Evolutionary conservation across 1,284 basidiomycete species (phyloP).

Genomic region (Ustanciosporium gigantosporum): DNA sequence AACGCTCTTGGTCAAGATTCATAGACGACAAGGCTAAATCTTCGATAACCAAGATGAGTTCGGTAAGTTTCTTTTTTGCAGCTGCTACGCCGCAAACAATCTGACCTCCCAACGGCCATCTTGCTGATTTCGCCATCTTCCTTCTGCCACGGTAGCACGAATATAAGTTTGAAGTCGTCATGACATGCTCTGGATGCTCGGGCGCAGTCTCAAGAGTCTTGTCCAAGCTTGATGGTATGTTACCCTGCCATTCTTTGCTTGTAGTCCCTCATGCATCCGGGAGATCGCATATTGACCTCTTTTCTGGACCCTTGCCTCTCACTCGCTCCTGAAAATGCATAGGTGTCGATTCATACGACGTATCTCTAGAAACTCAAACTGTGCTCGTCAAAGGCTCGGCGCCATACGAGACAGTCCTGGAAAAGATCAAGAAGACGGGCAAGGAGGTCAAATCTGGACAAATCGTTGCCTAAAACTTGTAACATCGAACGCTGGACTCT

Average conservation of each 20-base stretch:
- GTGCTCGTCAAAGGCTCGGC: slow-evolving; percentile 72
- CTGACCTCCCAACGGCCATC: too few relatives aligned
- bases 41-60: too few relatives aligned
- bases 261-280: not conserved
- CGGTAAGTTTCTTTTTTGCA: too few relatives aligned
- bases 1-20: too few relatives aligned
- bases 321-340: not conserved
- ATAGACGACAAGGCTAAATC: too few relatives aligned
- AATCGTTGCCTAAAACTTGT: slow-evolving; percentile 35
- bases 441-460: slow-evolving; percentile 68
- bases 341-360: slow-evolving; percentile 61
- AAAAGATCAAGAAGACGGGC: slow-evolving; percentile 82
- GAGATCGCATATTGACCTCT: not conserved
- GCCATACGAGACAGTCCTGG: slow-evolving; percentile 71
- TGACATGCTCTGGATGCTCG: slow-evolving; percentile 81
- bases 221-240: slow-evolving; percentile 70
- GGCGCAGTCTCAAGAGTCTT: slow-evolving; percentile 76
- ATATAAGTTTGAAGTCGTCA: slow-evolving; percentile 73
- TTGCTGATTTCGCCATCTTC: too few relatives aligned
- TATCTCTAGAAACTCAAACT: slow-evolving; percentile 72
- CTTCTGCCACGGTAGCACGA: slow-evolving; percentile 52
- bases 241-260: not conserved
- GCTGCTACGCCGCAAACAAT: too few relatives aligned
- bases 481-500: too few relatives aligned
- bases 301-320: not conserved